Base-by-base conservation (phyloP, 2,329 filamentous ascomycete genomes). In the Stagonosporopsis tanaceti region DNA sequence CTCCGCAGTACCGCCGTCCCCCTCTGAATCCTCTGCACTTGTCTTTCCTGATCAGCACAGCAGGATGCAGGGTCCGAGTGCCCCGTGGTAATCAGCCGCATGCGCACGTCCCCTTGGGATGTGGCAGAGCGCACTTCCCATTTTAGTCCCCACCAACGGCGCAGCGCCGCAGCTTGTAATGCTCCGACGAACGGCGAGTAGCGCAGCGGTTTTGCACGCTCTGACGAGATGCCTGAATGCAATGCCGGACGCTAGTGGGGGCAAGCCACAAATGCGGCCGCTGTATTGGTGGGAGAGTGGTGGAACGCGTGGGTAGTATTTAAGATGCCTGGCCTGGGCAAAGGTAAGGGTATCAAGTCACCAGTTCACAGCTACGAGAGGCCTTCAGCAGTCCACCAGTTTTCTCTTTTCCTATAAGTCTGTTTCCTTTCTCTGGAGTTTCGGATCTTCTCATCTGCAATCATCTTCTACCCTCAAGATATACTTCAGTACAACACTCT, bases 271-370 rank as follows among this genome's bases (percentile, higher is more conserved):
- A 50, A 41, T 47, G 41, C 46, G 44, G 50, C 32, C 20, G 45
- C 54, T 42, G 40, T 46, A 53, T 54, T 59, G 56, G 50, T 37
- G 25, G 39, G 40, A 42, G 44, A 12, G n/a, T 50, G 34, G 50
- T 53, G 50, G 50, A 50, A 59, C 50, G 45, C 39, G 50, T 53
- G 34, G 45, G 40, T 47, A 17, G 28, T 47, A 41, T 59, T 50
- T 53, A 54, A 59, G 56, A 59, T 59, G 56, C 56, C 56, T 59
- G 56, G 56, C 46, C 47, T 53, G 47, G 50, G 56, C 56, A 53
- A 45, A 41, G 28, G 50, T 46, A 38, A 45, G 30, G 41, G 41
- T 27, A 58, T 35, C 54, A 57, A 57, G 54, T 57, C 54, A 53
- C 39, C 54, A 53, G 45, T 57, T 27, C 45, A 46, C 39, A 40